These are phyloP conservation scores for Aspergillus spinulosporus DNA, from an alignment of 2,329 filamentous ascomycete species.

Conservation along the genomic window DNA sequence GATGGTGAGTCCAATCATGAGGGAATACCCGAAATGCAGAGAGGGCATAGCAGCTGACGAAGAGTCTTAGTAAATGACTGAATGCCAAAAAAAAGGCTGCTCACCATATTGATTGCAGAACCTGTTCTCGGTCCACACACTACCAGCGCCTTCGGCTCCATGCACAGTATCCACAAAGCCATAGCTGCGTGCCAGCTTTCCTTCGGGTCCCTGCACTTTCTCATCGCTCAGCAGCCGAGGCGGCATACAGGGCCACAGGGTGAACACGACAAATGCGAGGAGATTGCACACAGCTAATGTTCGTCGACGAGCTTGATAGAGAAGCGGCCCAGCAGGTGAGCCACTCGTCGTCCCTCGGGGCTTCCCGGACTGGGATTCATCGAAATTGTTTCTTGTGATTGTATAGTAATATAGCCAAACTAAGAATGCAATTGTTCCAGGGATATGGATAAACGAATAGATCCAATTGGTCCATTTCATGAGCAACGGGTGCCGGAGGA, in stretches of 20 bases:
- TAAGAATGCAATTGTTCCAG: conserved; percentile 70
- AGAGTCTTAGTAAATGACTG: neutral
- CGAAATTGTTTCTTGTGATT: conserved; percentile 58
- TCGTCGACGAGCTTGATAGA: conserved; percentile 57
- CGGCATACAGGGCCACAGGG: conserved; percentile 62
- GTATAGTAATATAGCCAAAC: conserved; percentile 69
- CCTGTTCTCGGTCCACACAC: conserved; percentile 70
- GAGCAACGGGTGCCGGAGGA: conserved; percentile 55
- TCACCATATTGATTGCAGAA: conserved; percentile 74
- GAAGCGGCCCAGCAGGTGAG: conserved; percentile 50
- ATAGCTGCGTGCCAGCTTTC: conserved; percentile 60
- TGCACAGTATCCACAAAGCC: conserved; percentile 63
- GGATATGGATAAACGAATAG: conserved; percentile 78
- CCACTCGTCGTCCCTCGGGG: conserved; percentile 37
- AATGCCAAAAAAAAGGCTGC: conserved; percentile 17
- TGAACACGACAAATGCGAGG: conserved; percentile 60
- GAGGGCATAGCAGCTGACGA: conserved; percentile 68
- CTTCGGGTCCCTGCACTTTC: conserved; percentile 56
- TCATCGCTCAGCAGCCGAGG: conserved; percentile 57
- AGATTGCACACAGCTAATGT: conserved; percentile 62
- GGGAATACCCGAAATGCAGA: conserved; percentile 72
- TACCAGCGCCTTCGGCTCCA: conserved; percentile 59
- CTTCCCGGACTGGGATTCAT: conserved; percentile 43
- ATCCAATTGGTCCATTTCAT: conserved; percentile 70
- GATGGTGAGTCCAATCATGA: conserved; percentile 70